Evolutionary conservation across 345 rosid species (phyloP).

Genomic region (Citrus reticulata): DNA sequence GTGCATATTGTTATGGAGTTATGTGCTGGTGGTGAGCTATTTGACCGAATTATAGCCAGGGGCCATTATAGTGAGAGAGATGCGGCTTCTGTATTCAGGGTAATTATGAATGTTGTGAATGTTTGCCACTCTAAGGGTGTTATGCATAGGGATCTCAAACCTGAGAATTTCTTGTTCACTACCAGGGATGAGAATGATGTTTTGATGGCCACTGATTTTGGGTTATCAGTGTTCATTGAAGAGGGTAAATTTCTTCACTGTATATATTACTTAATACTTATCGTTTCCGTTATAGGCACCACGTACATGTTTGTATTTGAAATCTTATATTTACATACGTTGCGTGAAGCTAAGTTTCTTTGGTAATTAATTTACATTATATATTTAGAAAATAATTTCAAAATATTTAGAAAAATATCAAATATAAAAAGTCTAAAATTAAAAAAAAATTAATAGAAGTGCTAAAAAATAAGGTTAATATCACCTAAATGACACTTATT

Average conservation of each 20-base stretch:
- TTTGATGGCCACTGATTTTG: constrained; percentile 60
- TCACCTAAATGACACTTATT: too few species aligned
- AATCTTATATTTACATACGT: neutral
- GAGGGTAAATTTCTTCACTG: too few species aligned
- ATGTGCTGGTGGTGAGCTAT: constrained; percentile 27
- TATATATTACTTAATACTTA: too few species aligned
- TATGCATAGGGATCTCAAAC: constrained; percentile 59
- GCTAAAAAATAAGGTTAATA: too few species aligned
- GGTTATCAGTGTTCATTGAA: constrained; percentile 49
- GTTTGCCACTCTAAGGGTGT: constrained; percentile 89
- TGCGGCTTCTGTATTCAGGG: constrained; percentile 28
- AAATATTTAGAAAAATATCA: too few species aligned
- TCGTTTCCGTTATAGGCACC: neutral
- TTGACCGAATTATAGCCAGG: constrained; percentile 31
- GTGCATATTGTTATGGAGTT: too few species aligned
- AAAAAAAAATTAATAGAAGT: too few species aligned
- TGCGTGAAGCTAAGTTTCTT: neutral
- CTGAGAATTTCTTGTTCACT: constrained; percentile 38
- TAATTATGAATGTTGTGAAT: constrained; percentile 33
- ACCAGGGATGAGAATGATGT: constrained; percentile 24
- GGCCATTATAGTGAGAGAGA: constrained; percentile 34
- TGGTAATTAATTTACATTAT: too few species aligned
- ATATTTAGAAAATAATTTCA: too few species aligned
- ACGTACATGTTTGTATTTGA: neutral
- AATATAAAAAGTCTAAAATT: too few species aligned